Conservation (phyloP, 2,329 filamentous ascomycete species). For the Aspergillus texensis region DNA sequence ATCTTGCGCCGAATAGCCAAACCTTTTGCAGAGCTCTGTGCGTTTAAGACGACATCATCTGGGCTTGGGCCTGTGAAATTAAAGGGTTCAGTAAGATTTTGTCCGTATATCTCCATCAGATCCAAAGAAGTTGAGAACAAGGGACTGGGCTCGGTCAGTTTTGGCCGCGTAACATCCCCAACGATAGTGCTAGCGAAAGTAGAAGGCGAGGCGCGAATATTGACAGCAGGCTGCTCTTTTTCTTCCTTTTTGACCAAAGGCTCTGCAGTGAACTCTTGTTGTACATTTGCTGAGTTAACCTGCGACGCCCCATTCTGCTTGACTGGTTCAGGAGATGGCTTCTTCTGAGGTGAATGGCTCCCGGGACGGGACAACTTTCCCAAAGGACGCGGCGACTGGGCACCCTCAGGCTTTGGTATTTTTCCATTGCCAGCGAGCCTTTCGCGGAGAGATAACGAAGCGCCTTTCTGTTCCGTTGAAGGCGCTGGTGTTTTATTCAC, state of each 20-base stretch:
- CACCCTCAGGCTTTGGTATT: slow-evolving; percentile 28
- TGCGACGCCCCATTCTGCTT: slow-evolving; percentile 10
- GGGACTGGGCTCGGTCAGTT: slow-evolving; percentile 37
- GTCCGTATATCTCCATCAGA: slow-evolving; percentile 41
- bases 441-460: slow-evolving; percentile 41
- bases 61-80: slow-evolving; percentile 85
- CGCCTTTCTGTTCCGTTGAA: slow-evolving; percentile 24
- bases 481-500: slow-evolving; percentile 15
- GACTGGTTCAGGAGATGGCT: slow-evolving; percentile 22
- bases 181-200: slow-evolving; percentile 53
- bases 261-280: slow-evolving; percentile 2
- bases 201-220: slow-evolving; percentile 52
- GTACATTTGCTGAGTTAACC: slow-evolving; percentile 6
- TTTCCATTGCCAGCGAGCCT: slow-evolving; percentile 39
- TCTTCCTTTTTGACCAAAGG: slow-evolving; percentile 13
- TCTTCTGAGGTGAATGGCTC: slow-evolving; percentile 21
- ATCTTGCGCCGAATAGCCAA: slow-evolving; percentile 54
- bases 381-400: slow-evolving; percentile 25
- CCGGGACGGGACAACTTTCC: slow-evolving; percentile 21
- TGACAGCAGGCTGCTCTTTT: slow-evolving; percentile 18
- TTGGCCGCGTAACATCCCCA: slow-evolving; percentile 30
- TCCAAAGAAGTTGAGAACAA: slow-evolving; percentile 35
- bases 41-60: slow-evolving; percentile 84
- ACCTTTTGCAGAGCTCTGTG: slow-evolving; percentile 78
- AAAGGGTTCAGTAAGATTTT: slow-evolving; percentile 47